Evolutionary conservation across 345 rosid species (phyloP).

Genomic region (Conringia planisiliqua): DNA sequence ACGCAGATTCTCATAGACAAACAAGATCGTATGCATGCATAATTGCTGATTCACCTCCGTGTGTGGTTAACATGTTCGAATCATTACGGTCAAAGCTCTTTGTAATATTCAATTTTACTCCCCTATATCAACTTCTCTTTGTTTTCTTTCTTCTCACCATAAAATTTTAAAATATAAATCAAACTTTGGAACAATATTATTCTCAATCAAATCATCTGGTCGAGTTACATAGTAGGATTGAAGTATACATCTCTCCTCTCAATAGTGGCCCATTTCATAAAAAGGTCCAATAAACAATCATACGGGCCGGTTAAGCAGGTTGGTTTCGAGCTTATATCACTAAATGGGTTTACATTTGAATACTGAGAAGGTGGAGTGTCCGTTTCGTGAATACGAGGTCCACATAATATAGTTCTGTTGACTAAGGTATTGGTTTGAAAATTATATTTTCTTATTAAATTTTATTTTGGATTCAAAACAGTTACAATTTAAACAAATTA

Average conservation of each 20-base stretch:
- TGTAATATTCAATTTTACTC: not conserved
- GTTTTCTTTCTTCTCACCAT: not conserved
- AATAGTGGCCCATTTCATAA: not conserved
- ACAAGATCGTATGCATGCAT: conserved; percentile 34
- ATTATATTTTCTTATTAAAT: not conserved
- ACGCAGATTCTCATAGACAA: conserved; percentile 22
- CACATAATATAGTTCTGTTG: not conserved
- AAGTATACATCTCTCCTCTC: not conserved
- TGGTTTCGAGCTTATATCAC: too few species aligned
- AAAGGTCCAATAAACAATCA: not conserved
- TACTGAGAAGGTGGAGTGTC: not conserved
- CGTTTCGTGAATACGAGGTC: not conserved
- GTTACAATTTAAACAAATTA: too few species aligned
- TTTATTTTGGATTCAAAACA: not conserved
- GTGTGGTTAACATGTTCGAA: conserved; percentile 26
- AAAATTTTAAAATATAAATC: not conserved
- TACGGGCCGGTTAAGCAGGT: not conserved
- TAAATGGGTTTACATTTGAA: not conserved
- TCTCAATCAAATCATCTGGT: not conserved
- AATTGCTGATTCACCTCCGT: conserved; percentile 22
- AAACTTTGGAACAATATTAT: not conserved
- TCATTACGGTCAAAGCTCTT: conserved; percentile 31
- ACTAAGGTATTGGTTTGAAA: not conserved
- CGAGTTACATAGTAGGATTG: not conserved
- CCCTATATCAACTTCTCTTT: not conserved